Evolutionary conservation across 805 yeast genomes (phyloP).

Genomic region (Candida caryicola): DNA sequence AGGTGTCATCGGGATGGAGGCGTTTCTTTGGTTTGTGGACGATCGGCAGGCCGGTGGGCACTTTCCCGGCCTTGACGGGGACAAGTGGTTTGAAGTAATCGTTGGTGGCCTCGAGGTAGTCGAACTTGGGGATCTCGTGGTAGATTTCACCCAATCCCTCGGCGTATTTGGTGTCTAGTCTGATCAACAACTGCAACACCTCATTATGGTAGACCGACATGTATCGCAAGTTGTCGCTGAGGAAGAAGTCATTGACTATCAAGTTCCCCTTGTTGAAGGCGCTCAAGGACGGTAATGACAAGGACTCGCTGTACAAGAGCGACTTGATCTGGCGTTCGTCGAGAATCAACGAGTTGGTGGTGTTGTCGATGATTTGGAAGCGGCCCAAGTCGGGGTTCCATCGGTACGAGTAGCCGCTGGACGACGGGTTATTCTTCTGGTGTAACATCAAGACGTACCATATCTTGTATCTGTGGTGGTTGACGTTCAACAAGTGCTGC

Average conservation of each 20-base stretch:
- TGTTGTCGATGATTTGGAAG: conserved; percentile 30
- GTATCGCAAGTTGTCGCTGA: conserved; percentile 31
- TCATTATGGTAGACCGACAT: conserved; percentile 40
- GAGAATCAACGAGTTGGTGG: conserved; percentile 20
- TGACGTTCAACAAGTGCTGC: conserved; percentile 36
- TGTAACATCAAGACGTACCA: conserved; percentile 35
- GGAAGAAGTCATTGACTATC: conserved; percentile 35
- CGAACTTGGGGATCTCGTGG: conserved; percentile 31
- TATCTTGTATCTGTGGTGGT: conserved; percentile 34
- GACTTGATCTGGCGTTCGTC: conserved; percentile 33
- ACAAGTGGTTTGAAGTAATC: conserved; percentile 27
- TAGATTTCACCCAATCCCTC: conserved; percentile 32
- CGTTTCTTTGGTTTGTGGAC: conserved; percentile 6
- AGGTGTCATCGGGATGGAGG: conserved; percentile 5
- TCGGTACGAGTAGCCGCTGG: conserved; percentile 26
- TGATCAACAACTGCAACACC: conserved; percentile 28
- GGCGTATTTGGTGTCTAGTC: conserved; percentile 24
- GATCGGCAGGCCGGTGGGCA: conserved; percentile 4
- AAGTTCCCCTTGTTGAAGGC: conserved; percentile 32
- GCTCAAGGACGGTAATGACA: conserved; percentile 28
- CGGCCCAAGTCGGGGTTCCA: conserved; percentile 37
- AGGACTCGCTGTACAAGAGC: conserved; percentile 28
- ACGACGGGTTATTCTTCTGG: conserved; percentile 18
- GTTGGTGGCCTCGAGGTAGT: conserved; percentile 25
- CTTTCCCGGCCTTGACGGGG: conserved; percentile 16